Evolutionary conservation across 2,329 filamentous ascomycete genomes (phyloP), one percentile per base, ranked within the genome.

Genomic region (Lasiodiplodia hormozganensis): DNA sequence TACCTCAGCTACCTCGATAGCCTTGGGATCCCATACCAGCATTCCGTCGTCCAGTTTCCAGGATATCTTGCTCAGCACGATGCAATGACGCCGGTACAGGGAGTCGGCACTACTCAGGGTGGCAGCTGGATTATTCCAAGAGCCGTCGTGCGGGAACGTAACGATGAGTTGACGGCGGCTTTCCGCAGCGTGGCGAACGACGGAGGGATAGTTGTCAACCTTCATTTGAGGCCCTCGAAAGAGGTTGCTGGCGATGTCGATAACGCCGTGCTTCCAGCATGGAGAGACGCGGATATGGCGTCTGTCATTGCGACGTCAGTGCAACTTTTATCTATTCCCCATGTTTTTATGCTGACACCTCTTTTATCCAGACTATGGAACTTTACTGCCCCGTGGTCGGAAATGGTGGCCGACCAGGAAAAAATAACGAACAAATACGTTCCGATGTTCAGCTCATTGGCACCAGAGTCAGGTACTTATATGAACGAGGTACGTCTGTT

Each of bases 41-140:
- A 58, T 11, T 58, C n/a, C 4, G 23, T 18, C 4, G 36, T 25
- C 11, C n/a, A 58, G 6, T 58, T 23, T 25, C 56, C 56, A 3
- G 31, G 31, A 8, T 58, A 36, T 18, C 18, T 38, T 10, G 14
- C 56, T 43, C 56, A 58, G 4, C 36, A 40, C 31, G 25, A 43
- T 16, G n/a, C 18, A 3, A 58, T 58, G 56, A 31, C 28, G 14
- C 34, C 34, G 11, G 68, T 70, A n/a, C 69, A 66, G 53, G 74
- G 75, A 68, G 66, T 74, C 14, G 74, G 74, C 23, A 75, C 74
- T 25, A 69, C 74, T 3, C 75, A 74, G 14, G 51, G 67, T n/a
- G 75, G 75, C 43, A 70, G 70, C 18, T 64, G 67, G n/a, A 53
- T 73, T 38, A 51, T 73, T 18, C 51, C 67, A 43, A 56, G 69